Evolutionary conservation across 352 stramenopile genomes (phyloP).

Genomic region (Phytopythium vexans): DNA sequence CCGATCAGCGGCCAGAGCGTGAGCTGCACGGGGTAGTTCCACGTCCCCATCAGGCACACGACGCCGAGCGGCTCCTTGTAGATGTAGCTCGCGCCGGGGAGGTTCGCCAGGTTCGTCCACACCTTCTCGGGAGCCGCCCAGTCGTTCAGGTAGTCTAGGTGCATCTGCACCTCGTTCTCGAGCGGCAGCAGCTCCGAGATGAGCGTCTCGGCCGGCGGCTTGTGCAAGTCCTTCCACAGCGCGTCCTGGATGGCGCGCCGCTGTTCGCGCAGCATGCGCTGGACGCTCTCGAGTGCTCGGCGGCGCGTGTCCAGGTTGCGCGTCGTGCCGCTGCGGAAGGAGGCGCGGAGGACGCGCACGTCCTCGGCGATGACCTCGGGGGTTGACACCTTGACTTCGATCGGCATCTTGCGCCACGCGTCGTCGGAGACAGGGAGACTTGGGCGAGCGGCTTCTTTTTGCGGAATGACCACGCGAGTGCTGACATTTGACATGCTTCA

Average conservation of each 20-base stretch:
- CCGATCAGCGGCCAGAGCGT: slow-evolving; percentile 71
- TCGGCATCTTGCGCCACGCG: neutral
- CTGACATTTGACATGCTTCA: neutral
- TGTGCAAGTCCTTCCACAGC: slow-evolving; percentile 62
- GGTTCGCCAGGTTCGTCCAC: slow-evolving; percentile 45
- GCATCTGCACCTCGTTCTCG: slow-evolving; percentile 55
- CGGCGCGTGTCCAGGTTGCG: slow-evolving; percentile 37
- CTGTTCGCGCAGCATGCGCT: slow-evolving; percentile 45
- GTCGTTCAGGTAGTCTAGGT: slow-evolving; percentile 57
- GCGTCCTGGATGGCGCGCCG: slow-evolving; percentile 41
- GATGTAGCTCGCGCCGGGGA: slow-evolving; percentile 50
- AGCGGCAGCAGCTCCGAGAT: slow-evolving; percentile 53
- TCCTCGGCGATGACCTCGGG: slow-evolving; percentile 35
- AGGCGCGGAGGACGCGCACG: slow-evolving; percentile 42
- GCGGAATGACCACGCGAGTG: neutral
- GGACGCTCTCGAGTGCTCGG: slow-evolving; percentile 39
- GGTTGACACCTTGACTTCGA: slow-evolving; percentile 9
- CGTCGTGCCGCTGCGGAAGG: slow-evolving; percentile 48
- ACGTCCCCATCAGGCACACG: slow-evolving; percentile 84
- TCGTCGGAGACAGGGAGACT: neutral
- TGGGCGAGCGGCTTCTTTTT: neutral
- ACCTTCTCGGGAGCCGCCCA: slow-evolving; percentile 54
- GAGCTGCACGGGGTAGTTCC: slow-evolving; percentile 90
- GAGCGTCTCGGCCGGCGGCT: slow-evolving; percentile 59
- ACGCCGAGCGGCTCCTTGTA: slow-evolving; percentile 74